These are phyloP conservation scores for Fusarium ramigenum DNA, from an alignment of 2,329 filamentous ascomycete genomes.

Conservation along the genomic window DNA sequence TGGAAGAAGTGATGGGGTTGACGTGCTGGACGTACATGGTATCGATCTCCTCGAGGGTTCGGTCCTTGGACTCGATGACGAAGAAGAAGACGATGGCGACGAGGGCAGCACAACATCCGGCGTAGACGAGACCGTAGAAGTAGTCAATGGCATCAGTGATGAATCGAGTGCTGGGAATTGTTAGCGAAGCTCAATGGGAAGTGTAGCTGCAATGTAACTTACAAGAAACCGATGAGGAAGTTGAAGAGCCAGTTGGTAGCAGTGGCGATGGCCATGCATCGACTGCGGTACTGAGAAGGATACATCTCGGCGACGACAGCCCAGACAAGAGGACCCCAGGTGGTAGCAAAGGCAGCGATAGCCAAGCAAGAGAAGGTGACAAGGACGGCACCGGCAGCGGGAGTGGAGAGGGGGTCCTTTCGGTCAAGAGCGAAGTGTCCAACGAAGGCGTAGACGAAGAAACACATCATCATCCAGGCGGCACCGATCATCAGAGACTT, in stretches of 20 bases:
- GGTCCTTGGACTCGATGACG: conserved; percentile 76
- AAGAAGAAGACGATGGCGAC: conserved; percentile 78
- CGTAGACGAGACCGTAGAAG: conserved; percentile 76
- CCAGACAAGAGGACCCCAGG: conserved; percentile 77
- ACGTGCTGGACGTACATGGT: conserved; percentile 72
- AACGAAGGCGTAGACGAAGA: conserved; percentile 61
- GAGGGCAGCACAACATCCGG: conserved; percentile 70
- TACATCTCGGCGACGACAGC: conserved; percentile 72
- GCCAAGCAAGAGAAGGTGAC: conserved; percentile 76
- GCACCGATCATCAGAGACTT: conserved; percentile 70
- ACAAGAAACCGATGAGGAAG: conserved; percentile 65
- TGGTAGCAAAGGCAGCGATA: conserved; percentile 73
- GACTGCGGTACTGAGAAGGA: conserved; percentile 64
- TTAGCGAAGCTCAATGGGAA: conserved; percentile 26
- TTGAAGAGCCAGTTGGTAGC: conserved; percentile 73
- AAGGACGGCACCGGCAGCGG: conserved; percentile 65
- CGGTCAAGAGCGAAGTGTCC: conserved; percentile 57
- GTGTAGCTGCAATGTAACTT: conserved; percentile 13
- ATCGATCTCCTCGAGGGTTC: conserved; percentile 79
- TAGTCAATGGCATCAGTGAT: conserved; percentile 76
- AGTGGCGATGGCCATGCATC: conserved; percentile 65
- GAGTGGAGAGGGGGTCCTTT: conserved; percentile 54
- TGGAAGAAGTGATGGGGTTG: conserved; percentile 58
- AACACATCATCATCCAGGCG: conserved; percentile 66
- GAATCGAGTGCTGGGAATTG: conserved; percentile 67